These are phyloP conservation scores for Saturnispora zaruensis DNA, from an alignment of 805 yeast species.

Conservation along the genomic window DNA sequence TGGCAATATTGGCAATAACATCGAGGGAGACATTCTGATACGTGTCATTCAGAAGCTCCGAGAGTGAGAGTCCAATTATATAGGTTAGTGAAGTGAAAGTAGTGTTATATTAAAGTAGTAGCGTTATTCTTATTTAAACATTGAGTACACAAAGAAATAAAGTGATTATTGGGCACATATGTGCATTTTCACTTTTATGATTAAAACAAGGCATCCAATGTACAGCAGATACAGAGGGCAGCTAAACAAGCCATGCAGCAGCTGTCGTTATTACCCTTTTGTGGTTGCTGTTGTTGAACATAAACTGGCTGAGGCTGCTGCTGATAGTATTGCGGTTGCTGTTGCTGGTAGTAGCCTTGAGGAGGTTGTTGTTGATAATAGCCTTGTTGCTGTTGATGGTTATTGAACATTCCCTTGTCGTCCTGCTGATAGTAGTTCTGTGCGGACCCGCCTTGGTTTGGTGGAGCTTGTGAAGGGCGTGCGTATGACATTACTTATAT, in stretches of 20 bases:
- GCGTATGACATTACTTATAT: conserved; percentile 10
- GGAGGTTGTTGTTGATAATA: conserved; percentile 37
- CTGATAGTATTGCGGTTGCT: conserved; percentile 28
- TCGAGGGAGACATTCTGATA: conserved; percentile 2
- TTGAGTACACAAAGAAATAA: not conserved
- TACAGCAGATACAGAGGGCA: conserved; percentile 47
- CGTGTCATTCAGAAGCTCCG: conserved; percentile 2
- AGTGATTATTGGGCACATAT: not conserved
- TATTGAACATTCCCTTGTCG: conserved; percentile 11
- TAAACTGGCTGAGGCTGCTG: conserved; percentile 44
- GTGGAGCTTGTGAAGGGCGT: conserved; percentile 12
- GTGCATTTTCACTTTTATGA: not conserved
- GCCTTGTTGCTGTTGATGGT: conserved; percentile 26
- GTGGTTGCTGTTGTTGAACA: conserved; percentile 45
- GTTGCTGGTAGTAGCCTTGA: conserved; percentile 28
- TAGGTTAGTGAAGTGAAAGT: not conserved
- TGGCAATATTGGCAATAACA: not conserved
- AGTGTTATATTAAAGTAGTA: not conserved
- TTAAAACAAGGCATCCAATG: conserved; percentile 42
- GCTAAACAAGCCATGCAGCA: conserved; percentile 48
- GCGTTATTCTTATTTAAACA: not conserved
- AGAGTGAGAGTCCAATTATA: not conserved
- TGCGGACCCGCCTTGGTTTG: conserved; percentile 9
- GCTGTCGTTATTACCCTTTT: conserved; percentile 29
- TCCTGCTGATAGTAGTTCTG: conserved; percentile 25